phyloP scores from a whole-genome alignment of 225 moss, liverwort and hornwort species.

The Takakia lepidozioides region DNA sequence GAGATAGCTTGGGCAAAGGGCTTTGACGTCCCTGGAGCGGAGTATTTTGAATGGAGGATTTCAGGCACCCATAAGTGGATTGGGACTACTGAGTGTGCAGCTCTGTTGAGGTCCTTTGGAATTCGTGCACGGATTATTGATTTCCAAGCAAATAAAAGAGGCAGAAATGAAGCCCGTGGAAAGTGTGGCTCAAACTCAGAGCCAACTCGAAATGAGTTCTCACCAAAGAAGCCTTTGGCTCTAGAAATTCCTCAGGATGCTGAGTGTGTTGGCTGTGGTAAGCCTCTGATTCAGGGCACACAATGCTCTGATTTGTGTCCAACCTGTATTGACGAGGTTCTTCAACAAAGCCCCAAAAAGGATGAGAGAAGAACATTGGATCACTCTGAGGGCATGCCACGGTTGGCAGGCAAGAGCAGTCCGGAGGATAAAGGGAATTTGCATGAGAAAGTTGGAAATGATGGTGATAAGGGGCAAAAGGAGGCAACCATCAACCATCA shows the following conservation, averaged over 20 bases:
- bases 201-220: conserved; percentile 21
- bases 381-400: conserved; percentile 23
- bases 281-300: conserved; percentile 28
- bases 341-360: conserved; percentile 18
- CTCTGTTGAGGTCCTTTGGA: conserved; percentile 67
- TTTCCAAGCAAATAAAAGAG: conserved; percentile 36
- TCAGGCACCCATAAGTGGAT: conserved; percentile 70
- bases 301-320: conserved; percentile 33
- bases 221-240: conserved; percentile 16
- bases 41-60: conserved; percentile 66
- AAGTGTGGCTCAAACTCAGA: conserved; percentile 13
- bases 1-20: conserved; percentile 75
- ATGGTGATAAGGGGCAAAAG: neutral
- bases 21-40: conserved; percentile 57
- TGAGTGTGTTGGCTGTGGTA: conserved; percentile 44
- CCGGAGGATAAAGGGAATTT: no score
- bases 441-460: conserved; percentile 8
- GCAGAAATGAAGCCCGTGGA: neutral
- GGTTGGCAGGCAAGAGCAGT: no score
- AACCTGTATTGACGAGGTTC: conserved; percentile 32
- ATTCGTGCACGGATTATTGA: conserved; percentile 67
- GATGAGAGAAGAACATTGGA: conserved; percentile 27
- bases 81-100: conserved; percentile 83
- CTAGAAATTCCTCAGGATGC: conserved; percentile 17
- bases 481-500: conserved; percentile 25